Base-by-base conservation (phyloP, 2,329 filamentous ascomycete genomes). In the Karstenula rhodostoma region DNA sequence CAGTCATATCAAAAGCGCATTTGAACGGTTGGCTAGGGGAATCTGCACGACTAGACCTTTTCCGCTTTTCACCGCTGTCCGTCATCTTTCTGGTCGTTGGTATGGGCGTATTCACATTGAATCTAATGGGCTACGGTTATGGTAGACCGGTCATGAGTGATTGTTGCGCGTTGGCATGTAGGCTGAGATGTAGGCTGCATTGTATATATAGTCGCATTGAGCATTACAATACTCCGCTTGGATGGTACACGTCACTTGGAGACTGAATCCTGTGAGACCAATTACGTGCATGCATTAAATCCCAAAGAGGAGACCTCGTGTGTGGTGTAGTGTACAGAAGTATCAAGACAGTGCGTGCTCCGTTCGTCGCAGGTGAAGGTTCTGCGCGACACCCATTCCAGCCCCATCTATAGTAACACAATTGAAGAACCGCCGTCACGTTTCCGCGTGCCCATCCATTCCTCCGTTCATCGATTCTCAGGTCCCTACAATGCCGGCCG, bases 201-300 rank as follows among this genome's bases (percentile, higher is more conserved):
- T 74, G 74, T 77, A 76, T 61, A 71, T 73, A 75, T 74, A 74
- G 67, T 66, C 63, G 64, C 64, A 71, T 73, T 67, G 68, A 69
- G 62, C 61, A 62, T 54, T 55, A 65, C 54, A 63, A 53, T 56
- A 66, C 59, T 68, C 64, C 61, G 58, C 64, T 62, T 68, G 29
- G 4, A 32, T 10, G 8, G 59, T 37, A 54, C 58, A 63, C 13
- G 50, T 29, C 17, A 19, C 13, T 32, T 27, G 10, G 33, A 17
- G 3, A 51, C 37, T 48, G 40, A 46, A n/a, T 23, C 19, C 37
- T 19, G 52, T 47, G 27, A 47, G 33, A 52, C 47, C 48, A 40
- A 40, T 37, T 37, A 52, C 55, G 55, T 64, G 59, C 62, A 61
- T 58, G 58, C 43, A 60, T 60, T 60, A 61, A 25, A 27, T 50